Conservation (phyloP, 352 stramenopile genomes). For the Phytopythium mirpurense region DNA sequence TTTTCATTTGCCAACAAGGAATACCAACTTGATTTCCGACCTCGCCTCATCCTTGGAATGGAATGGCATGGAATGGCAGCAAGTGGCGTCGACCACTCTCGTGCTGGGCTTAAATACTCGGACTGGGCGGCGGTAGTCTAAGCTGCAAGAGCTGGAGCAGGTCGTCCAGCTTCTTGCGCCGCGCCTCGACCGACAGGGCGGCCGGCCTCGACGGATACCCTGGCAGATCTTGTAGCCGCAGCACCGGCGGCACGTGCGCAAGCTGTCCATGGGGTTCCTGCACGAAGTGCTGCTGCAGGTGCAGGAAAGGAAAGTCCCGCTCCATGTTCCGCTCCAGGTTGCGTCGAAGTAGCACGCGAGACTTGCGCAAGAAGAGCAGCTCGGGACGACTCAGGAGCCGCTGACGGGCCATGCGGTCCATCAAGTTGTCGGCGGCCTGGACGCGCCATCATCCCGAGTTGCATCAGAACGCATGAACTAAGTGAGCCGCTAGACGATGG, state of each 20-base stretch:
- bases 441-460: too few species aligned
- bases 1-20: too few species aligned
- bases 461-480: too few species aligned
- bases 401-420: constrained; percentile 57
- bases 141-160: constrained; percentile 26
- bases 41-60: too few species aligned
- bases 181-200: constrained; percentile 3
- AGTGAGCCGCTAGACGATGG: too few species aligned
- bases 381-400: constrained; percentile 46
- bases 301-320: constrained; percentile 44
- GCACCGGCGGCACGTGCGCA: constrained; percentile 38
- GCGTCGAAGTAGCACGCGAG: constrained; percentile 53
- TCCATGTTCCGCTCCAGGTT: constrained; percentile 52
- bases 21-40: too few species aligned
- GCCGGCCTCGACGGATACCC: constrained; percentile 32
- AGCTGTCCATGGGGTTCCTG: constrained; percentile 26
- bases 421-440: constrained; percentile 55
- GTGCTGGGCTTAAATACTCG: constrained; percentile 10
- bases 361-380: constrained; percentile 34
- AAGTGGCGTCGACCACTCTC: not conserved
- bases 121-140: not conserved
- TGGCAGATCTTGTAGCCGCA: constrained; percentile 38
- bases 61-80: too few species aligned
- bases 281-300: constrained; percentile 59
- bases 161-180: constrained; percentile 21